Conservation (phyloP, 352 stramenopile genomes). For the Phytophthora constricta region DNA sequence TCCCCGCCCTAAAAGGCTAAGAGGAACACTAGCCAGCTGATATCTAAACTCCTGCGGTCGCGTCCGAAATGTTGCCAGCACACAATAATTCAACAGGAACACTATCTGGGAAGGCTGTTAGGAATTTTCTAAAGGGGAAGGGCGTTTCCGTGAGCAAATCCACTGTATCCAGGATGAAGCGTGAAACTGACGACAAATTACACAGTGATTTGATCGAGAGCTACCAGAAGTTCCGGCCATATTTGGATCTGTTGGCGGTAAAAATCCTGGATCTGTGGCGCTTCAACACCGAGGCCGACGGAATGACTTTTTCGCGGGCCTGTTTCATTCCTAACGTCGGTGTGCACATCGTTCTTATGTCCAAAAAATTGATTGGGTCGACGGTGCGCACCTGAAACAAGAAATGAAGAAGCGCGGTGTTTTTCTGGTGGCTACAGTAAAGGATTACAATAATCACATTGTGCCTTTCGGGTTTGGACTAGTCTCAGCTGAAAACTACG, state of each 20-base stretch:
- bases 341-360: background rate
- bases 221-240: background rate
- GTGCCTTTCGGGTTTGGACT: slow-evolving; percentile 24
- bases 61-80: background rate
- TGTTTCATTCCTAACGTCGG: background rate
- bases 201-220: background rate
- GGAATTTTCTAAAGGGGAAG: background rate
- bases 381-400: slow-evolving; percentile 29
- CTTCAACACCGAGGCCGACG: background rate
- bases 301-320: background rate
- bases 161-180: background rate
- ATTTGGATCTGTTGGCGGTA: background rate
- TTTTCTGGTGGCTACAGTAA: slow-evolving; percentile 23
- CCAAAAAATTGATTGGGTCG: slow-evolving; percentile 28
- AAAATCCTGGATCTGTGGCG: background rate
- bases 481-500: background rate
- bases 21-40: slow-evolving; percentile 3
- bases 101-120: background rate
- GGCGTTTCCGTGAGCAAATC: background rate
- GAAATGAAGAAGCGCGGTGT: slow-evolving; percentile 38
- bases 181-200: slow-evolving; percentile 2
- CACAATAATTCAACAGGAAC: background rate
- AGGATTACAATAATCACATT: slow-evolving; percentile 39
- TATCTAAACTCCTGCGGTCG: background rate
- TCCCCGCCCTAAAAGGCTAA: background rate